A percentile compares a stretch with the other conserved stretches of the same genome.
Conservation (phyloP, 768 basidiomycete genomes). For the Antrodiella citrinella region DNA sequence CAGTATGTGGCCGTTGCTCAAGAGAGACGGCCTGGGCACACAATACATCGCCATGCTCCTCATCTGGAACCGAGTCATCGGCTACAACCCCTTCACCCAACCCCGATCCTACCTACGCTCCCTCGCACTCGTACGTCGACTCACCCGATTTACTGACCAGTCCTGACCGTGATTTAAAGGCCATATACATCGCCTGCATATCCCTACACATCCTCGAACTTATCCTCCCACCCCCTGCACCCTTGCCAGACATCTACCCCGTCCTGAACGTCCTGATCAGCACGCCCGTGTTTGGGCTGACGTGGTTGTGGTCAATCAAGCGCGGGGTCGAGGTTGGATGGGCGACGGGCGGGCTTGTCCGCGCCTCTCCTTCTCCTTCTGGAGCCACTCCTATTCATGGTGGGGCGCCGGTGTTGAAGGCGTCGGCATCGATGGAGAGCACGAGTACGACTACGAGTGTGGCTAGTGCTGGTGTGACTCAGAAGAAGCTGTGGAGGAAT, state of each 20-base stretch:
- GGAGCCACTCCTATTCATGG: neutral
- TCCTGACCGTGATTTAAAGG: conserved; percentile 24
- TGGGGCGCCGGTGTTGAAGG: neutral
- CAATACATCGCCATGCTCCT: conserved; percentile 64
- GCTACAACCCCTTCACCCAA: conserved; percentile 58
- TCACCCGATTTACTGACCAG: neutral
- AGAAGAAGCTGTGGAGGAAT: no score
- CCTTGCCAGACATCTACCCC: conserved; percentile 79
- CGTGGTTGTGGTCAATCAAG: conserved; percentile 89
- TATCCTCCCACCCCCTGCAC: conserved; percentile 52
- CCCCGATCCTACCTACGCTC: conserved; percentile 42
- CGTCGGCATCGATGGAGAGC: neutral
- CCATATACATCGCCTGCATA: conserved; percentile 46
- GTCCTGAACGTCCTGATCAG: conserved; percentile 81
- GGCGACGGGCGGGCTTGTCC: conserved; percentile 64
- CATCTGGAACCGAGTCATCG: conserved; percentile 80
- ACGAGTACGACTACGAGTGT: neutral
- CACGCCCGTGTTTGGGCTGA: conserved; percentile 69
- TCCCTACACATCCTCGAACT: conserved; percentile 59
- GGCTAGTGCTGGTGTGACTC: neutral
- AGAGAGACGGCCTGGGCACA: conserved; percentile 65
- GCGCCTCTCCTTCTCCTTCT: conserved; percentile 8
- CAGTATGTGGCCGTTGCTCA: conserved; percentile 91
- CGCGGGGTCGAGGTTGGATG: conserved; percentile 73
- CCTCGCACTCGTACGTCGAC: conserved; percentile 41